These are phyloP conservation scores for Cutaneotrichosporon sp. DNA, from an alignment of 1,284 basidiomycete species.

Conservation along the genomic window DNA sequence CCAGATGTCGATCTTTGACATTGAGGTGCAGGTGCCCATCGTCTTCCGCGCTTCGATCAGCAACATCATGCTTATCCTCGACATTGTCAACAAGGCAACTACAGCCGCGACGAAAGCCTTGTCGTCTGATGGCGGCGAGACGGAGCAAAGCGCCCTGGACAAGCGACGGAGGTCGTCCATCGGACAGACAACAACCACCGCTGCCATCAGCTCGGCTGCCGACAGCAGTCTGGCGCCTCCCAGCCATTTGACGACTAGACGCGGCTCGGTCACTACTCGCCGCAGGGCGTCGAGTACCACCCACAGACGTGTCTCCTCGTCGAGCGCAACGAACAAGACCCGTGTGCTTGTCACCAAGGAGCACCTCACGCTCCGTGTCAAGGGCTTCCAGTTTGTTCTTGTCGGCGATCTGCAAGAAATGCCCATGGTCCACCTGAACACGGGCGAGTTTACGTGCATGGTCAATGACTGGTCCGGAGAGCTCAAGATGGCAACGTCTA, in stretches of 20 bases:
- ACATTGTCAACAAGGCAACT: conserved; percentile 83
- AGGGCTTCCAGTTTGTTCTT: conserved; percentile 87
- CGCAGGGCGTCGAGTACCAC: conserved; percentile 37
- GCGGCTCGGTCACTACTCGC: conserved; percentile 50
- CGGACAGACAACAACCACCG: neutral
- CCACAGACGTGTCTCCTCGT: neutral
- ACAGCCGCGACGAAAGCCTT: conserved; percentile 53
- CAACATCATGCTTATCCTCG: conserved; percentile 83
- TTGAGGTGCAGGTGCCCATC: conserved; percentile 70
- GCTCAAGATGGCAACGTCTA: conserved; percentile 73
- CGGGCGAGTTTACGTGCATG: conserved; percentile 76
- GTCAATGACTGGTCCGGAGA: conserved; percentile 92
- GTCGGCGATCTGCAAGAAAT: conserved; percentile 95
- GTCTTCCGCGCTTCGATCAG: conserved; percentile 88
- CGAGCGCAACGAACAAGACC: conserved; percentile 23
- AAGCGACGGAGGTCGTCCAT: neutral
- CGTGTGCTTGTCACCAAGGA: conserved; percentile 70
- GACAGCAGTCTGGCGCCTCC: conserved; percentile 21
- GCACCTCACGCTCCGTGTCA: conserved; percentile 75
- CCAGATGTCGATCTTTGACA: conserved; percentile 77
- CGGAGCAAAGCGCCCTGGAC: neutral
- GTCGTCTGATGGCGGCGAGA: conserved; percentile 12
- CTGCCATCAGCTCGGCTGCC: conserved; percentile 6
- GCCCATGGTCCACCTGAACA: conserved; percentile 82
- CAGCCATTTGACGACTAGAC: conserved; percentile 12